Base-by-base conservation (phyloP, 345 rosid genomes). In the Hibiscus trionum region DNA sequence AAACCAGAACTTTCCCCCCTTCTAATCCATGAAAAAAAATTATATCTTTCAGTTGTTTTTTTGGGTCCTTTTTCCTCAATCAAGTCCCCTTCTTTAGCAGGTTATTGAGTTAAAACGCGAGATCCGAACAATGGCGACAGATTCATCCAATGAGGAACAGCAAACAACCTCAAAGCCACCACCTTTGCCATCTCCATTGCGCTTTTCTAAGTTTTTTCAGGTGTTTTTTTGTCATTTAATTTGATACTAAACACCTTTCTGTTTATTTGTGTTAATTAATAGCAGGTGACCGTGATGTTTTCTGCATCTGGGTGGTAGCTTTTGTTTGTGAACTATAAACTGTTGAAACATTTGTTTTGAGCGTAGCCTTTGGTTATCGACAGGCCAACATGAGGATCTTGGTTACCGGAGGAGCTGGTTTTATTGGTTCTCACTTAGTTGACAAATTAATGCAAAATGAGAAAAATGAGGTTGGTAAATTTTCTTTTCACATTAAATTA, bases 391-490 rank as follows among this genome's bases (percentile, higher is more conserved):
- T 91, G 97, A 90, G 98, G 80, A 91, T 94, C 72, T 85, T 94
- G 84, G 86, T 94, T 60, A 90, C 96, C 55, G 98, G 98, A 76
- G 97, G 97, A 75, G 96, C 98, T 82, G 97, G 97, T 69, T 93
- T 90, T 83, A 93, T 93, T 39, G 98, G 98, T 31, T 93, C 98
- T 77, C 97, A 93, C 73, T 83, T 94, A 50, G 98, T 91, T 35
- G 98, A 94, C 85, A 86, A 73, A 80, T 79, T 91, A 27, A 91
- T 91, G 98, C 92, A 90, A 81, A 91, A 91, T 81, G 95, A 90
- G 72, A 91, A 94, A 81, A 91, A 94, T 61, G 98, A 94, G 91
- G 97, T 93, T 59, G 26, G 80, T 15, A 5, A 26, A n/a, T 71
- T 31, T 62, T 39, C 53, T 29, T 11, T 1, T 37, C 46, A 47